Evolutionary conservation across 345 rosid genomes (phyloP), one percentile per base, ranked within the genome.

Genomic region (Eutrema yunnanense): DNA sequence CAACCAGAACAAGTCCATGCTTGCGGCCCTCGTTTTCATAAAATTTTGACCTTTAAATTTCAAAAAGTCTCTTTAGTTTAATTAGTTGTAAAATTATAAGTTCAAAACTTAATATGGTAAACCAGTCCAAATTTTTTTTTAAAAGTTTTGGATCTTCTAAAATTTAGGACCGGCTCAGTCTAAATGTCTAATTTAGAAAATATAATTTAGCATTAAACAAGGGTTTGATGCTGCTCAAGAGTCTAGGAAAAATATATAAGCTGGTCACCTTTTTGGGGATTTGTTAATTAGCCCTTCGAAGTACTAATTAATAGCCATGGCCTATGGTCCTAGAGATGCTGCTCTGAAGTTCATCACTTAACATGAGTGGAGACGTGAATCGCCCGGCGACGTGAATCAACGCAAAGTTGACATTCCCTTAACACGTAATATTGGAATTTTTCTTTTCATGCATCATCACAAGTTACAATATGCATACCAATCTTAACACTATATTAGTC

Each of bases 321-420:
- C 22, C 22, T 22, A 36, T 37, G 46, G 62, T 57, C 44, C 27
- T 65, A 37, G 58, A 22, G 34, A 47, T 69, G 55, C 41, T 55
- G 19, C n/a, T 43, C 19, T 72, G 19, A 27, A 37, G 51, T 33
- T 56, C 50, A 32, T 30, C 32, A 55, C 8, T 34, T 46, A 30
- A 48, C 62, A 68, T n/a, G 30, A 57, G 62, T 57, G 44, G 37
- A 62, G 5, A 49, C 62, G 62, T 59, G 50, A 60, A 58, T 38
- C 29, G 12, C 16, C 42, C 36, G 26, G 41, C 32, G 54, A 60
- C 70, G 54, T 48, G 12, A 77, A 77, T 77, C 76, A 42, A 77
- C 59, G 29, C 76, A 65, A 44, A 77, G 80, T 77, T 77, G 80
- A 77, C 80, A 71, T 77, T 77, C 80, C 63, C 56, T 63, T 36